These are phyloP conservation scores for Irpex sp. DNA, from an alignment of 1,284 basidiomycete species.

Conservation along the genomic window DNA sequence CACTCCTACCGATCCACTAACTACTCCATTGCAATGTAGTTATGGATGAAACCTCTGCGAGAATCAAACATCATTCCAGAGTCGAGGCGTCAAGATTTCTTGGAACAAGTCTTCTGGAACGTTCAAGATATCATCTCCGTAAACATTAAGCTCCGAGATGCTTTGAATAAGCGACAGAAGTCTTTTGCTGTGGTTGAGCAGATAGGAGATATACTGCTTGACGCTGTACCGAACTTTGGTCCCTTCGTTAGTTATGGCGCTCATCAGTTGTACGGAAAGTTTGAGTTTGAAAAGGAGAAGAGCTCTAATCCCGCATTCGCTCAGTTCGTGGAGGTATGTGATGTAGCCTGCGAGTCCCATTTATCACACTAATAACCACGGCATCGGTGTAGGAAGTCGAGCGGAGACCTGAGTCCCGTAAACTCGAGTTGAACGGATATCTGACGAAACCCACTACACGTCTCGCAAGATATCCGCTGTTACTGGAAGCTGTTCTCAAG, in stretches of 20 bases:
- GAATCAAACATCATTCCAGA: constrained; percentile 77
- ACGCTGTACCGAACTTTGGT: constrained; percentile 83
- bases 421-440: constrained; percentile 97
- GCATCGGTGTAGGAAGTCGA: constrained; percentile 67
- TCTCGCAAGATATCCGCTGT: constrained; percentile 91
- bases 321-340: constrained; percentile 85
- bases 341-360: not conserved
- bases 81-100: constrained; percentile 79
- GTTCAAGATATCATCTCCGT: constrained; percentile 92
- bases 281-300: constrained; percentile 99
- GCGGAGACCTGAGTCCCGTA: constrained; percentile 90
- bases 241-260: constrained; percentile 96
- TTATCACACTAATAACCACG: not conserved
- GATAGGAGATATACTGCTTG: constrained; percentile 91
- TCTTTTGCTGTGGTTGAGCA: constrained; percentile 89
- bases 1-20: constrained; percentile 1
- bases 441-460: constrained; percentile 98
- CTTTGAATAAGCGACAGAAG: constrained; percentile 95
- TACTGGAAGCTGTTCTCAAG: constrained; percentile 91
- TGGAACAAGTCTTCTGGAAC: constrained; percentile 98
- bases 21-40: constrained; percentile 28
- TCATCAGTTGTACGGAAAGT: constrained; percentile 97
- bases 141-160: constrained; percentile 86
- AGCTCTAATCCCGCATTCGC: constrained; percentile 90
- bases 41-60: constrained; percentile 88